Base-by-base conservation (phyloP, 225 moss, liverwort and hornwort species). In the Polytrichum formosum region DNA sequence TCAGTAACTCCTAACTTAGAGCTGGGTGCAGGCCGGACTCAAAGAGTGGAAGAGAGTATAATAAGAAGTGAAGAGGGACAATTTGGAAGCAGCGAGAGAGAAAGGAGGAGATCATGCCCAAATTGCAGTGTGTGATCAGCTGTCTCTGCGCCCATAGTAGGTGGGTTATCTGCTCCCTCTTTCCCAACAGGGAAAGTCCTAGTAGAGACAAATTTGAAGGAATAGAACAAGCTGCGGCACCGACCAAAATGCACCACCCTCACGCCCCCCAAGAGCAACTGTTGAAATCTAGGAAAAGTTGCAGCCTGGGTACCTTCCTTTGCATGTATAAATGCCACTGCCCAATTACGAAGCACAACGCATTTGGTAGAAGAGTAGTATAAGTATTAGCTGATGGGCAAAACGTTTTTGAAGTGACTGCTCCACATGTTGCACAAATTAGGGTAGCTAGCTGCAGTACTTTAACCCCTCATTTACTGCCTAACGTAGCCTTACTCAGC, bases 171-270 rank as follows among this genome's bases (percentile, higher is more conserved):
- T 46, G 46, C 46, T 46, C 46, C 46, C 46, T 46, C 46, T 46
- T 46, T 22, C 59, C 23, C 59, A 59, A 59, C 59, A 22, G 59
- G 59, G 59, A 21, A 59, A 59, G n/a, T 9, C 59, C n/a, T 6
- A 59, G 59, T 59, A 59, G 59, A 59, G 59, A 59, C 59, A 59
- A 59, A 59, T 59, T 22, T 23, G 21, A 59, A 23, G 23, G 59
- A 59, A 59, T 59, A 59, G 59, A 59, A n/a, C 23, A 59, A 59
- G 59, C 46, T 16, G n/a, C 21, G 59, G 21, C 59, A 59, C 59
- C 59, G 59, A 59, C 59, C 59, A 59, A 59, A 59, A 59, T 59
- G 59, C 46, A 46, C n/a, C 59, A 59, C 59, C 20, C 55, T 58
- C 58, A 58, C 35, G 35, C 35, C 35, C 35, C 35, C 35, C 35